Evolutionary conservation across 2,329 filamentous ascomycete species (phyloP).

Genomic region (Diaporthe nobilis): DNA sequence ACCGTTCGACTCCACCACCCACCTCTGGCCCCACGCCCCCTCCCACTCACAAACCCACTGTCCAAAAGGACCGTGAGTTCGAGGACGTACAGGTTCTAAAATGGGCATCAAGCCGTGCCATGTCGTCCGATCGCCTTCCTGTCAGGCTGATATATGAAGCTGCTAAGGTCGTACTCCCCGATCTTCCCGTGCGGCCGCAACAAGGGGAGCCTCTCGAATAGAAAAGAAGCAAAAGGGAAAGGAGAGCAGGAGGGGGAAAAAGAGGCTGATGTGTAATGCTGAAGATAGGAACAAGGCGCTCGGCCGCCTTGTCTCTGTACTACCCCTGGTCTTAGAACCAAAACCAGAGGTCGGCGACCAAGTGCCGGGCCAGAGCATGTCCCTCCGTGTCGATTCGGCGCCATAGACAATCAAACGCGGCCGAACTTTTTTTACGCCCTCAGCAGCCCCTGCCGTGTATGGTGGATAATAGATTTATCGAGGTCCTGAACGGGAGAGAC

Average conservation of each 20-base stretch:
- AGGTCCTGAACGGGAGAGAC: slow-evolving; percentile 8
- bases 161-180: slow-evolving; percentile 24
- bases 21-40: neutral
- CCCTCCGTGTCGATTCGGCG: slow-evolving; percentile 1
- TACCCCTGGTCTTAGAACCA: slow-evolving; percentile 23
- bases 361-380: neutral
- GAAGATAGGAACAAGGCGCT: slow-evolving; percentile 28
- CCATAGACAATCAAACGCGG: slow-evolving; percentile 13
- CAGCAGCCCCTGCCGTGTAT: slow-evolving; percentile 10
- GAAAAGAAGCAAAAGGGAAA: neutral
- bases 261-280: slow-evolving; percentile 18
- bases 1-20: neutral
- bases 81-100: slow-evolving; percentile 2
- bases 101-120: slow-evolving; percentile 21
- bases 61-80: neutral
- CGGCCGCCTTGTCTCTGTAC: slow-evolving; percentile 29
- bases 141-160: slow-evolving; percentile 2
- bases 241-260: neutral
- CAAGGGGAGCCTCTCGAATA: neutral
- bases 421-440: neutral
- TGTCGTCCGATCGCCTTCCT: slow-evolving; percentile 16
- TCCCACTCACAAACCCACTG: neutral
- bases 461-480: slow-evolving; percentile 28
- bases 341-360: slow-evolving; percentile 34
- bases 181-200: slow-evolving; percentile 33